Conservation (phyloP, 208 protist species). For the Trypanosoma avium region DNA sequence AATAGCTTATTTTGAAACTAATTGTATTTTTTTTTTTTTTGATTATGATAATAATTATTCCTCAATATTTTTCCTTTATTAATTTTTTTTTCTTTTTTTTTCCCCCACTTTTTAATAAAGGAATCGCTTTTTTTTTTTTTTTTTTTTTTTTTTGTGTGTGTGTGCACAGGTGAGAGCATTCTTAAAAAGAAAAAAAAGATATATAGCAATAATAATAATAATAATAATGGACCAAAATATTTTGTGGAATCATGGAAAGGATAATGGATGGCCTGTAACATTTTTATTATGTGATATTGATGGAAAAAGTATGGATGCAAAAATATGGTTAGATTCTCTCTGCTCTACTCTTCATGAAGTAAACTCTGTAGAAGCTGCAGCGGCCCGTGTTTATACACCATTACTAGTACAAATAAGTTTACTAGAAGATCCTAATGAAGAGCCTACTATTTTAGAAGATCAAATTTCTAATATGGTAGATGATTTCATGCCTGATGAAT, state of each 20-base stretch:
- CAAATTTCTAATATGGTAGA: constrained; percentile 38
- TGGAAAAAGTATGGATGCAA: constrained; percentile 17
- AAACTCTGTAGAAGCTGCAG: constrained; percentile 18
- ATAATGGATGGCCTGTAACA: constrained; percentile 31
- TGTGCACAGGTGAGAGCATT: neutral
- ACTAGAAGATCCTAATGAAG: constrained; percentile 43
- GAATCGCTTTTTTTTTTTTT: constrained; percentile 8
- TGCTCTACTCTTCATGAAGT: neutral
- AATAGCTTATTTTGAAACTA: neutral
- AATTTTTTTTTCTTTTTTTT: constrained; percentile 9
- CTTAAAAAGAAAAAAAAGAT: constrained; percentile 1
- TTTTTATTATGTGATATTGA: constrained; percentile 42
- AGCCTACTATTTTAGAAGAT: constrained; percentile 29
- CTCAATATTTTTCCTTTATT: constrained; percentile 8
- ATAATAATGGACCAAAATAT: neutral
- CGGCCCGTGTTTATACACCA: constrained; percentile 41
- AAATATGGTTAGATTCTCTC: constrained; percentile 25
- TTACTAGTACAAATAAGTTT: constrained; percentile 65
- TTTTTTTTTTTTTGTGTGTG: constrained; percentile 12
- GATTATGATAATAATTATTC: neutral
- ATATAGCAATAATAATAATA: constrained; percentile 4
- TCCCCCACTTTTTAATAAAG: neutral
- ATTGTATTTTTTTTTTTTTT: neutral
- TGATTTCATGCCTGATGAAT: constrained; percentile 58
- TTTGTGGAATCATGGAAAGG: constrained; percentile 15